Evolutionary conservation across 352 stramenopile genomes (phyloP).

Genomic region (Aphanomyces stellatus): DNA sequence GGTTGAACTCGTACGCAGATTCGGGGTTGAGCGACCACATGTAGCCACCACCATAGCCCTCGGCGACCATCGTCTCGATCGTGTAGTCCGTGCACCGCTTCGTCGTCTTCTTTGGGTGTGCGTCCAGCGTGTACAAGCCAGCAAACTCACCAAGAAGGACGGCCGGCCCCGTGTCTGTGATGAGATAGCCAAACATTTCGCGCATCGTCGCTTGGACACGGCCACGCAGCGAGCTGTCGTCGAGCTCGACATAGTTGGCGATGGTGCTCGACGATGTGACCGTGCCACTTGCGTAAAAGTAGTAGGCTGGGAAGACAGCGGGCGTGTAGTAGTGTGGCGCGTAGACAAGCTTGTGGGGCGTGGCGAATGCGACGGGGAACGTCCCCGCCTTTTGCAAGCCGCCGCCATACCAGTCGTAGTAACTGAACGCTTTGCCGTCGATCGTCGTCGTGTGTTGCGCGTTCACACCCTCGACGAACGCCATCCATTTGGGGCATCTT

Average conservation of each 20-base stretch:
- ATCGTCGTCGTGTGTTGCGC: conserved; percentile 35
- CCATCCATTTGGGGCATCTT: conserved; percentile 54
- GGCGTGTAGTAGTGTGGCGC: conserved; percentile 35
- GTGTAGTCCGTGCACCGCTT: conserved; percentile 59
- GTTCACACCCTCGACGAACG: conserved; percentile 60
- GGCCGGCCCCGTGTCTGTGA: conserved; percentile 31
- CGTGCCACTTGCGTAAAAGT: conserved; percentile 28
- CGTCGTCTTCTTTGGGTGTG: conserved; percentile 41
- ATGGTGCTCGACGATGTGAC: conserved; percentile 21
- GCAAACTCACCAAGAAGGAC: conserved; percentile 61
- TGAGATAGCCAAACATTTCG: conserved; percentile 62
- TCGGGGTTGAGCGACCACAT: conserved; percentile 76
- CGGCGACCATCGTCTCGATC: conserved; percentile 45
- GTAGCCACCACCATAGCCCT: conserved; percentile 46
- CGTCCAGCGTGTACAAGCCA: conserved; percentile 51
- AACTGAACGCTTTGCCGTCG: conserved; percentile 36
- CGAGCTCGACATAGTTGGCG: conserved; percentile 41
- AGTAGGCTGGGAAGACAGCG: conserved; percentile 25
- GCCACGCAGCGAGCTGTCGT: conserved; percentile 34
- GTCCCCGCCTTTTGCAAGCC: conserved; percentile 34
- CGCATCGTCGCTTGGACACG: conserved; percentile 63
- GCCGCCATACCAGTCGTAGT: conserved; percentile 61
- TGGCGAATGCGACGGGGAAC: conserved; percentile 33
- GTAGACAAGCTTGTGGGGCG: conserved; percentile 36
- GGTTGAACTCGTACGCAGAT: conserved; percentile 67